Base-by-base conservation (phyloP, 169 alveolate genomes). In the Eimeria praecox region DNA sequence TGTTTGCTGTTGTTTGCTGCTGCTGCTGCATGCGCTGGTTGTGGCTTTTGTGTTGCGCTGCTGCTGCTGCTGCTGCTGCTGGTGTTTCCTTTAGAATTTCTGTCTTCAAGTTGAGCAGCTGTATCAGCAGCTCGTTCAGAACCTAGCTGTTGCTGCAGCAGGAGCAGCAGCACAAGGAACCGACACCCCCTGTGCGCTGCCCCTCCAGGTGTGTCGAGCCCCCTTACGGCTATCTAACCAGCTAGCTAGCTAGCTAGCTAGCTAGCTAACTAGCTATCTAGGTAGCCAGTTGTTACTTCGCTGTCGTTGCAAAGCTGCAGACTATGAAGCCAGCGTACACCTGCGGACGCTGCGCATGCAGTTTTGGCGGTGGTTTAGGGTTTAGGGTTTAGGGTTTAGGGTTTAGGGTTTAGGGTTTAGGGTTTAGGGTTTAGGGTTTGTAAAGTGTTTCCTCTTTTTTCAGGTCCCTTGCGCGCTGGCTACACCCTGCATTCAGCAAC, bases 401-500 rank as follows among this genome's bases (percentile, higher is more conserved):
- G 83, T 1, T 75, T 24, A 35, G 86, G 16, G 52, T 77, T 42
- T 40, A 40, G 62, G 59, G 62, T 77, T 40, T 77, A 40, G 33
- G 87, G 87, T 77, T 75, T 6, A 14, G 56, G 56, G 56, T 49
- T 49, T 49, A 49, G 56, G 56, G 56, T 49, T 49, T 42, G 33
- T 44, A 33, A 54, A 16, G 75, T 83, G 20, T 83, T 18, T 83
- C n/a, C 4, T 16, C 46, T 27, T 40, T 8, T 38, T n/a, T 35
- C 92, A 83, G 92, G 64, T 83, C 24, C 92, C 92, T 9, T 83
- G 78, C 18, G 92, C 92, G 16, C 59, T 83, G 71, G 59, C 92
- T 40, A 83, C 92, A 8, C 92, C 92, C 33, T 83, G 92, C 77
- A 52, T 83, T 33, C 92, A 83, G 92, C 92, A 83, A 77, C 92